These are phyloP conservation scores for Aspergillus cristatus DNA, from an alignment of 495 filamentous ascomycete species.

Conservation along the genomic window DNA sequence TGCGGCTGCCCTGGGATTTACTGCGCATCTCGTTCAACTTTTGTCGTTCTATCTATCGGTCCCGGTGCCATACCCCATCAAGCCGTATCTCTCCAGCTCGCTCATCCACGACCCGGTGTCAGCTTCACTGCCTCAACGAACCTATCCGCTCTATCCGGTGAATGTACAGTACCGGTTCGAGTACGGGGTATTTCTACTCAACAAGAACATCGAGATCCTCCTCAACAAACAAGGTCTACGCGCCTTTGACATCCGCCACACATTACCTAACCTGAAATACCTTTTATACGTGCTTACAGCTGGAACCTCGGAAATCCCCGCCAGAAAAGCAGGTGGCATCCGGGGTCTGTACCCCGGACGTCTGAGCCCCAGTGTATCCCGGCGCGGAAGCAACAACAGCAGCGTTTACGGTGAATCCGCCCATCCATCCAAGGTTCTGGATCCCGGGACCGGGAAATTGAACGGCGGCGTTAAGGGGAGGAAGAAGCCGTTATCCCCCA, in stretches of 20 bases:
- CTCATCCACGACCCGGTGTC: slow-evolving; percentile 75
- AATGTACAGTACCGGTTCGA: slow-evolving; percentile 80
- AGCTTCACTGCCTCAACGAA: slow-evolving; percentile 52
- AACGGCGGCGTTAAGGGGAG: slow-evolving; percentile 23
- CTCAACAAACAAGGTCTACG: slow-evolving; percentile 63
- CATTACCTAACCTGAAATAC: slow-evolving; percentile 87
- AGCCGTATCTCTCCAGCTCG: slow-evolving; percentile 59
- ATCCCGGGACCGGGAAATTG: slow-evolving; percentile 17
- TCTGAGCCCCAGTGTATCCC: slow-evolving; percentile 27
- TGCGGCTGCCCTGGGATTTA: slow-evolving; percentile 74
- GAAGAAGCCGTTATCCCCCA: slow-evolving; percentile 1
- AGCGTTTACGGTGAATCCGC: slow-evolving; percentile 25
- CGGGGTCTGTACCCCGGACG: slow-evolving; percentile 44
- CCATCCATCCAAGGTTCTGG: slow-evolving; percentile 19
- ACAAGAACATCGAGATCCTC: slow-evolving; percentile 85
- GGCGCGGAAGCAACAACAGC: slow-evolving; percentile 34
- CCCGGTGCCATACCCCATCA: slow-evolving; percentile 73
- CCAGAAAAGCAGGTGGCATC: slow-evolving; percentile 68
- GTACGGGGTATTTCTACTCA: slow-evolving; percentile 88
- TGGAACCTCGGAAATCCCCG: slow-evolving; percentile 65
- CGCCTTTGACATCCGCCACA: slow-evolving; percentile 80
- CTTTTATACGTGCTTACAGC: slow-evolving; percentile 79
- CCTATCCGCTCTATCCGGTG: slow-evolving; percentile 73
- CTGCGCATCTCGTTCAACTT: slow-evolving; percentile 64
- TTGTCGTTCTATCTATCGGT: slow-evolving; percentile 76